Evolutionary conservation across 2,329 filamentous ascomycete genomes (phyloP), one percentile per base, ranked within the genome.

Genomic region (Teratosphaeria nubilosa): DNA sequence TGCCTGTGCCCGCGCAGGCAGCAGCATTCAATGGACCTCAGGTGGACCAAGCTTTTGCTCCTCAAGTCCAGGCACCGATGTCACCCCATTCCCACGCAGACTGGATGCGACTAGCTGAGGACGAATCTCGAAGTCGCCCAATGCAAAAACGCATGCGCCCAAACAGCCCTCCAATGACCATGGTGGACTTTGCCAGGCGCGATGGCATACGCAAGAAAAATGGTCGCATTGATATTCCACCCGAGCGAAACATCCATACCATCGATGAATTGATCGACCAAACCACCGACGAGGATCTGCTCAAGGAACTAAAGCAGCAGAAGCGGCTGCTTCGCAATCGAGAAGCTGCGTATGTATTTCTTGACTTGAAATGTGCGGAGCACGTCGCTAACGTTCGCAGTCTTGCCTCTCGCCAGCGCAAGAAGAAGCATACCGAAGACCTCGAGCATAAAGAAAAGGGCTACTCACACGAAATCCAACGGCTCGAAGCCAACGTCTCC

Each of bases 271-370:
- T 97, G 70, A 97, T 99, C 74, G 82, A 86, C 56, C 86, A 90
- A 75, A 92, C 90, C 37, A 90, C 84, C 58, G 87, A 95, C 73
- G 92, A 97, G 69, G 86, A 94, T 64, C 87, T 95, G 78, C 88
- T 96, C 78, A 97, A 96, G 81, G 91, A 97, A 77, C 82, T 99
- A 69, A 99, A 99, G 83, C 91, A 96, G 73, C 94, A 96, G 75
- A 97, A 97, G 81, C 86, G 94, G 61, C 80, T 99, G 62, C 80
- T 99, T 63, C 84, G 94, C 70, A 99, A 99, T 77, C 86, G 94
- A 69, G 92, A 97, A 78, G 94, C 94, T 75, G 94, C 94, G 90
- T 96, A 85, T 70, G 78, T 77, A 65, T 65, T 7, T 11, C 11
- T 5, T 34, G 59, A 56, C 52, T 24, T 27, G 10, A 22, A 51